These are phyloP conservation scores for Aphanomyces cochlioides DNA, from an alignment of 352 stramenopile genomes.

Conservation along the genomic window DNA sequence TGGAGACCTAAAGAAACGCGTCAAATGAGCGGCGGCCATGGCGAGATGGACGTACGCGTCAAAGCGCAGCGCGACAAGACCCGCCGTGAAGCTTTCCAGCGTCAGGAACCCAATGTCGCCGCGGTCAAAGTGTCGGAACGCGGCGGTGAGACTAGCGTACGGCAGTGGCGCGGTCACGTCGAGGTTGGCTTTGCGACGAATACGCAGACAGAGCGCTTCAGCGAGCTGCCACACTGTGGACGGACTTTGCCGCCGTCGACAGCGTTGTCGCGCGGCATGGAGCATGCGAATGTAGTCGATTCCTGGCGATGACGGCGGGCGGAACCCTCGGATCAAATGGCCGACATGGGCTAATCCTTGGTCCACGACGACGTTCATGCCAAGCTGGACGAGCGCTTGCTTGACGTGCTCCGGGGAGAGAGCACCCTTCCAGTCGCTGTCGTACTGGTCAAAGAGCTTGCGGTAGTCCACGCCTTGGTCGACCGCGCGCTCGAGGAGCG, in stretches of 20 bases:
- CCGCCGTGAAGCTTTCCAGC: conserved; percentile 34
- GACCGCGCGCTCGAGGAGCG: conserved; percentile 41
- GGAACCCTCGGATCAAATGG: conserved; percentile 37
- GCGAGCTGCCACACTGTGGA: background rate
- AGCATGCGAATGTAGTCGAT: conserved; percentile 26
- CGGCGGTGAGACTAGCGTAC: conserved; percentile 43
- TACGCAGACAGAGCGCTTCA: background rate
- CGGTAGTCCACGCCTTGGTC: conserved; percentile 46
- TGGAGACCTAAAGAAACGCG: conserved; percentile 11
- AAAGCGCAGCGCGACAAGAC: conserved; percentile 48
- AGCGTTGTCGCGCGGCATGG: background rate
- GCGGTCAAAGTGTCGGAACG: conserved; percentile 69
- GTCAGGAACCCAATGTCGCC: conserved; percentile 52
- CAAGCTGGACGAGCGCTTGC: conserved; percentile 42
- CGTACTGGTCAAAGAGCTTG: conserved; percentile 48
- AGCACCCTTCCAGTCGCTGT: conserved; percentile 43
- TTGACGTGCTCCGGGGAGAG: conserved; percentile 56
- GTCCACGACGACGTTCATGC: conserved; percentile 32
- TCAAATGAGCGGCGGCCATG: conserved; percentile 24
- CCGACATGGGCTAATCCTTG: conserved; percentile 28
- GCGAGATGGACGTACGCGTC: background rate
- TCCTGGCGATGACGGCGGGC: conserved; percentile 11
- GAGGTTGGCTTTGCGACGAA: conserved; percentile 37
- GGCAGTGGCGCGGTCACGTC: conserved; percentile 35
- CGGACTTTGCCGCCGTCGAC: background rate